Evolutionary conservation across 371 early-diverging fungal species (phyloP).

Genomic region (Furculomyces boomerangus): DNA sequence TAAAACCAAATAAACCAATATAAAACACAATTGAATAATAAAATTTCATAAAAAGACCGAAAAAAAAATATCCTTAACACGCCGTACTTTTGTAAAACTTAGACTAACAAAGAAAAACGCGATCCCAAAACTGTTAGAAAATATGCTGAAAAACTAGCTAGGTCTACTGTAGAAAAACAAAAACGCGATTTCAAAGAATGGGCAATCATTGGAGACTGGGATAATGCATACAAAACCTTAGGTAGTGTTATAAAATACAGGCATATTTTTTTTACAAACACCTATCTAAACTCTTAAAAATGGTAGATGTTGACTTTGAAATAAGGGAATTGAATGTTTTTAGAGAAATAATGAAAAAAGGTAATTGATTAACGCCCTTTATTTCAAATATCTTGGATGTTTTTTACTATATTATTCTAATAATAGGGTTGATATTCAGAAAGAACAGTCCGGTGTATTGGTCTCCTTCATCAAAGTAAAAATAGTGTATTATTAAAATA

Average conservation of each 20-base stretch:
- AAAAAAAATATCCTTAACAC: too few species aligned
- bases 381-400: too few species aligned
- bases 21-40: not conserved
- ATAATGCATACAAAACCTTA: slow-evolving; percentile 51
- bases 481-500: too few species aligned
- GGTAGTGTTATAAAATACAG: too few species aligned
- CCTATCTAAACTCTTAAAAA: not conserved
- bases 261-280: not conserved
- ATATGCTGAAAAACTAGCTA: slow-evolving; percentile 47
- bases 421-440: slow-evolving; percentile 50
- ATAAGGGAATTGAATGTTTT: slow-evolving; percentile 63
- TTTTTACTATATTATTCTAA: too few species aligned
- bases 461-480: slow-evolving; percentile 63
- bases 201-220: slow-evolving; percentile 75
- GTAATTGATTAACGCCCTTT: not conserved
- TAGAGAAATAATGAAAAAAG: slow-evolving; percentile 37
- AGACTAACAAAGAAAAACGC: slow-evolving; percentile 18
- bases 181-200: slow-evolving; percentile 44
- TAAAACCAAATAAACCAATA: slow-evolving; percentile 17
- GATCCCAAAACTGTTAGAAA: slow-evolving; percentile 45
- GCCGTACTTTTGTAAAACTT: too few species aligned
- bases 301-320: slow-evolving; percentile 27
- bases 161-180: slow-evolving; percentile 45
- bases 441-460: slow-evolving; percentile 77
- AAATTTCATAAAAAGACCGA: too few species aligned